Percentiles rank a stretch among this genome's conserved stretches.
Evolutionary conservation across 1,139 yeast genomes (phyloP).

Genomic region (Magnusiomyces ingens): DNA sequence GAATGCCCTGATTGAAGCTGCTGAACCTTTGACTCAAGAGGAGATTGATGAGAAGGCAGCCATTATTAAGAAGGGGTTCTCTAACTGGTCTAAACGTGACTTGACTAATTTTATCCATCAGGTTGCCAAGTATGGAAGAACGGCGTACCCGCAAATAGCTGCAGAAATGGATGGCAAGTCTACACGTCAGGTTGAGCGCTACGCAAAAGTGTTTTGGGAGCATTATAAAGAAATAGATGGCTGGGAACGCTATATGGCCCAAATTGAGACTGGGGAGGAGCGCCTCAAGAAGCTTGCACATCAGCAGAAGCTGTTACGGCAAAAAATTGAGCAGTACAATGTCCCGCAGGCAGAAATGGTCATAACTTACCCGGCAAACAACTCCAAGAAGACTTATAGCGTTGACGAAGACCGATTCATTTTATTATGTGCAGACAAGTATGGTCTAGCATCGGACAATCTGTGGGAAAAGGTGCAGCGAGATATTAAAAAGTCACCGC

Average conservation of each 20-base stretch:
- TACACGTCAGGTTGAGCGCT: slow-evolving; percentile 63
- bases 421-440: slow-evolving; percentile 60
- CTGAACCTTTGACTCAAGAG: slow-evolving; percentile 69
- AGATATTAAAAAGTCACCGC: slow-evolving; percentile 64
- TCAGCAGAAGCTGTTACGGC: slow-evolving; percentile 60
- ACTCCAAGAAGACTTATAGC: slow-evolving; percentile 79
- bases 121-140: slow-evolving; percentile 75
- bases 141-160: slow-evolving; percentile 56
- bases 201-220: slow-evolving; percentile 72
- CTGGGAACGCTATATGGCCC: slow-evolving; percentile 71
- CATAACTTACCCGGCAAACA: slow-evolving; percentile 78
- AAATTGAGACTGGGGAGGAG: slow-evolving; percentile 84
- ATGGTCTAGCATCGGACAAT: slow-evolving; percentile 73
- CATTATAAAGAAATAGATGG: slow-evolving; percentile 72
- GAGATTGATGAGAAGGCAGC: slow-evolving; percentile 60
- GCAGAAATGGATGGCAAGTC: slow-evolving; percentile 57
- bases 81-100: slow-evolving; percentile 84
- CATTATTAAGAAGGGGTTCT: slow-evolving; percentile 59
- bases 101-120: slow-evolving; percentile 80
- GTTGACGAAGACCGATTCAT: slow-evolving; percentile 83
- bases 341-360: slow-evolving; percentile 73
- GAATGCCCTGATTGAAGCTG: slow-evolving; percentile 41
- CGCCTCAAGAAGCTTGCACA: slow-evolving; percentile 55
- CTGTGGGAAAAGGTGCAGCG: slow-evolving; percentile 73
- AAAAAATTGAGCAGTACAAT: slow-evolving; percentile 54